A percentile compares a stretch with the other conserved stretches of the same genome.
Conservation (phyloP, 139 green algal genomes). For the Chlorella vulgaris region DNA sequence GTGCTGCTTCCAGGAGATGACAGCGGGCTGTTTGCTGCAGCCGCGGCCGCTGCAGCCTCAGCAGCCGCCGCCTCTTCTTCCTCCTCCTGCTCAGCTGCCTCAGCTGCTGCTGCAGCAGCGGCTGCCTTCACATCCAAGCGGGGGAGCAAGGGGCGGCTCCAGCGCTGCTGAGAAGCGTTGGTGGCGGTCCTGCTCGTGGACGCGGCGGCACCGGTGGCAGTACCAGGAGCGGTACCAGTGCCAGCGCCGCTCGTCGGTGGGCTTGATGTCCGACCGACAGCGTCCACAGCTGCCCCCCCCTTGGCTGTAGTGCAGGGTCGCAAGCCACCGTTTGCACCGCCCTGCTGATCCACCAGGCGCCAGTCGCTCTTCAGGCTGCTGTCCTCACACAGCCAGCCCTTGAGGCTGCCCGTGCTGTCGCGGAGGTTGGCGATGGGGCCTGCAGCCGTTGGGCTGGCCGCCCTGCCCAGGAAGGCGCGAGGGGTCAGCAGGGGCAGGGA, state of each 20-base stretch:
- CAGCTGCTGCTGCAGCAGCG: conserved; percentile 3
- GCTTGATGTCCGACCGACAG: too few species aligned
- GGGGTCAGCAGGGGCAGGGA: conserved; percentile 23
- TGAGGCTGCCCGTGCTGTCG: conserved; percentile 5
- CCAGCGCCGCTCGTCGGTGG: too few species aligned
- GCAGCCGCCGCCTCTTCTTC: too few species aligned
- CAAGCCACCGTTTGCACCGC: background rate
- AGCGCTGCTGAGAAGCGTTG: background rate
- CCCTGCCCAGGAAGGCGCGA: conserved; percentile 1
- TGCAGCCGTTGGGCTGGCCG: background rate
- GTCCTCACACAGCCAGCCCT: background rate
- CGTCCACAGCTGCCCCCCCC: background rate
- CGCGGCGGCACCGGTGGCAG: too few species aligned
- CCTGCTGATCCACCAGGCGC: background rate
- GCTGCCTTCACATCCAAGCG: conserved; percentile 4
- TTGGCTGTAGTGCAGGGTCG: background rate
- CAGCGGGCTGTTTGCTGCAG: background rate
- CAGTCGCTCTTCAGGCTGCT: background rate
- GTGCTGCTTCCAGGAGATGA: background rate
- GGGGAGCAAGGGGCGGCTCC: conserved; percentile 1
- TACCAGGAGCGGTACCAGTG: too few species aligned
- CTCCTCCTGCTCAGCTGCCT: conserved; percentile 5
- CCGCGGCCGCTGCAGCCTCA: background rate
- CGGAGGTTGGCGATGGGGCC: background rate
- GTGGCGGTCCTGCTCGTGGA: too few species aligned